Base-by-base conservation (phyloP, 768 basidiomycete species). In the Phlebiopsis flavidoalba region DNA sequence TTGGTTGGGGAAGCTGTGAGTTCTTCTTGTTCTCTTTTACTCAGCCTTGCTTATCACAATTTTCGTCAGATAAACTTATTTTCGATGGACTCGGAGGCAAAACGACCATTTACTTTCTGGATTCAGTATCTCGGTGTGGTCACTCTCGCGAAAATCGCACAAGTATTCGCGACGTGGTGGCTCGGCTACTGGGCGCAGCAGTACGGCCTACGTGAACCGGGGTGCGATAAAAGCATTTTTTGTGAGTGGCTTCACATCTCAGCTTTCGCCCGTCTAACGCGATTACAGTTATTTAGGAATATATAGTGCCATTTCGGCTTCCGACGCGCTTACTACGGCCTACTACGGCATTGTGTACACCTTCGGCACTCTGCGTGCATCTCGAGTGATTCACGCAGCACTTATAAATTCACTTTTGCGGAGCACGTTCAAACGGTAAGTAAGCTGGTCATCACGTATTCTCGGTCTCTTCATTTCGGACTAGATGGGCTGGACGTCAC, bases 401-500 rank as follows among this genome's bases (percentile, higher is more conserved):
- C 65, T 77, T 15, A 48, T 76, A 3, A 57, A 58, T 17, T 66
- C 72, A 1, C 63, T 76, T 5, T 61, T 76, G 0, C 69, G 72
- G 7, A 70, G 74, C 12, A 75, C 75, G 0, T 50, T 70, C 33
- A n/a, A n/a, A n/a, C 66, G 70, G 67, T 68, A 53, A 26, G 58
- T 81, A 14, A 31, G 26, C 26, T 31, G 2, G 26, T 31, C 6
- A 15, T 12, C 24, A n/a, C 7, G 6, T n/a, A 22, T 14, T 5
- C 2, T 3, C 8, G 26, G 43, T 31, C 6, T 6, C 26, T 31
- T 31, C 26, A 31, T 6, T 31, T 5, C 15, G 50, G 17, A 54
- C 10, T 26, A 79, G 82, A 52, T 83, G 79, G n/a, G 78, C 72
- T 83, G 5, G 82, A 84, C 59, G 76, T 70, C 10, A 80, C 80